A percentile compares a stretch with the other conserved stretches of the same genome.
Evolutionary conservation across 768 basidiomycete genomes (phyloP).

Genomic region (Hortiboletus flavorubellus): DNA sequence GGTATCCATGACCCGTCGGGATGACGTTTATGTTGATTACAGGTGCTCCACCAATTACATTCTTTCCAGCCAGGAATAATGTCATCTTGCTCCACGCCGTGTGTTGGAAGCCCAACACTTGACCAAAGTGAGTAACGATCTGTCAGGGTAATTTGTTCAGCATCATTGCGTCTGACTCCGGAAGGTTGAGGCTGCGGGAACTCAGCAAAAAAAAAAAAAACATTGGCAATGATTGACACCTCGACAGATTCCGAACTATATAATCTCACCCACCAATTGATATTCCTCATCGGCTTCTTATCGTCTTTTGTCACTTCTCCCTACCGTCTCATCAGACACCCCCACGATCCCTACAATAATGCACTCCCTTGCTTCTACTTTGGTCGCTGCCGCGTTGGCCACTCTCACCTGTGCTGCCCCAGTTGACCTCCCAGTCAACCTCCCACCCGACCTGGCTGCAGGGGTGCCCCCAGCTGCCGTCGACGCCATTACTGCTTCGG

Average conservation of each 20-base stretch:
- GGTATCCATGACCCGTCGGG: too few species aligned
- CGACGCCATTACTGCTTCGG: too few species aligned
- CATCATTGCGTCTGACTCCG: conserved; percentile 5
- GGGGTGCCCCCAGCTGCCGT: too few species aligned
- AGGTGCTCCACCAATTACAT: neutral
- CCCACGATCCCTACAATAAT: conserved; percentile 36
- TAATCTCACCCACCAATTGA: conserved; percentile 7
- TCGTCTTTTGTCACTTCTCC: conserved; percentile 9
- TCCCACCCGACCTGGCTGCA: too few species aligned
- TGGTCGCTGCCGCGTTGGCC: conserved; percentile 30
- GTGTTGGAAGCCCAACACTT: conserved; percentile 1
- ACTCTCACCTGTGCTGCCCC: conserved; percentile 27
- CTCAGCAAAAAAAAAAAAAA: neutral
- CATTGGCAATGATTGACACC: neutral
- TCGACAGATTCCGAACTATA: conserved; percentile 12
- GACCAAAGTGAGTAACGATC: conserved; percentile 8
- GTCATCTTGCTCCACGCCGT: conserved; percentile 14
- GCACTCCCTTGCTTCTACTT: conserved; percentile 32
- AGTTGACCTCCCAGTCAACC: neutral
- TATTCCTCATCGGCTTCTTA: conserved; percentile 15
- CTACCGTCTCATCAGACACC: conserved; percentile 16
- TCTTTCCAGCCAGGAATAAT: neutral
- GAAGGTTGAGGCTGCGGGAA: neutral
- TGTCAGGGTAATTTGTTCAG: conserved; percentile 1
- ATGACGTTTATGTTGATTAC: neutral